These are phyloP conservation scores for Hirsutella rhossiliensis DNA, from an alignment of 2,329 filamentous ascomycete genomes.

Conservation along the genomic window DNA sequence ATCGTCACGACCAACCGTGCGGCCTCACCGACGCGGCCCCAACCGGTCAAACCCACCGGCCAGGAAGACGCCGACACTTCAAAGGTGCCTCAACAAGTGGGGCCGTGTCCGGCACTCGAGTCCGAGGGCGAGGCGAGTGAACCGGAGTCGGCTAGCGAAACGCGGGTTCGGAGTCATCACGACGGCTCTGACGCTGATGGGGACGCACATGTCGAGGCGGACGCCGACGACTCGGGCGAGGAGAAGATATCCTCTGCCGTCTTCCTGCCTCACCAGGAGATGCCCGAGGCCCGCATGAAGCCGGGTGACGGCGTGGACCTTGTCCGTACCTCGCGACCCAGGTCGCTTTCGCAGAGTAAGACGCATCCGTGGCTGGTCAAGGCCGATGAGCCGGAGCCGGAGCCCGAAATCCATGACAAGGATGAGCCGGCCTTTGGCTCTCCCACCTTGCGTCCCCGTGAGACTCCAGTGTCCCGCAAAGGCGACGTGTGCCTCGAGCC, in stretches of 20 bases:
- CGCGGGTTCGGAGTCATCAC: slow-evolving; percentile 23
- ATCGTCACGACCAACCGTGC: neutral
- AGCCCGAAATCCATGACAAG: slow-evolving; percentile 13
- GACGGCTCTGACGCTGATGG: slow-evolving; percentile 14
- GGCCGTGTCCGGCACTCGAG: neutral
- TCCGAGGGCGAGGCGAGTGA: neutral
- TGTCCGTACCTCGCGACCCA: slow-evolving; percentile 35
- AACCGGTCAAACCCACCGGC: neutral
- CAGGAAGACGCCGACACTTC: neutral
- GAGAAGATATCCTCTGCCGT: slow-evolving; percentile 82
- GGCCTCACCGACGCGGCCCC: neutral
- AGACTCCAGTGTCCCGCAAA: slow-evolving; percentile 14
- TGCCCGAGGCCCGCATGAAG: slow-evolving; percentile 21
- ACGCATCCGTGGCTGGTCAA: slow-evolving; percentile 45
- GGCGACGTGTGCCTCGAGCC: slow-evolving; percentile 20
- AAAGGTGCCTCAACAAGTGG: neutral
- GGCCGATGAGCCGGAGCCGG: slow-evolving; percentile 35
- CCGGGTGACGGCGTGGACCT: slow-evolving; percentile 18
- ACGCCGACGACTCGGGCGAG: slow-evolving; percentile 52
- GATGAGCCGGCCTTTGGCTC: slow-evolving; percentile 12
- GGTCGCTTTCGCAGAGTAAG: slow-evolving; percentile 26
- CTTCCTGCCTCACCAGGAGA: slow-evolving; percentile 64
- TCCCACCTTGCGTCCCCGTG: slow-evolving; percentile 15
- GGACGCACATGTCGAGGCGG: slow-evolving; percentile 23
- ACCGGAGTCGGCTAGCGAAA: slow-evolving; percentile 26